A percentile compares a stretch with the other conserved stretches of the same genome.
Evolutionary conservation across 306 rosid species (phyloP).

Genomic region (Begonia peltatifolia): DNA sequence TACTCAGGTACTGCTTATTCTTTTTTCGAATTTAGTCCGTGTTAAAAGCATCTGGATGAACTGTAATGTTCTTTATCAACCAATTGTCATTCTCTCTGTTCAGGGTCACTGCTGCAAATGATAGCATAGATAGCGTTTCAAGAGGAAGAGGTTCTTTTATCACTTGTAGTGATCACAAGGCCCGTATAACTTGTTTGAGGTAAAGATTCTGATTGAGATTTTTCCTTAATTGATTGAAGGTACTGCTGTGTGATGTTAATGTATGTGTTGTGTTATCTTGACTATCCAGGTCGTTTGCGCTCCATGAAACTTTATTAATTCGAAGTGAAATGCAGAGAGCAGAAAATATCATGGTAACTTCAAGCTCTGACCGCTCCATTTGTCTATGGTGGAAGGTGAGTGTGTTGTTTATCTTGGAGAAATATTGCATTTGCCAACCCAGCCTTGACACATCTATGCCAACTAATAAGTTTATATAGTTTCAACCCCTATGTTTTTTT

Average conservation of each 20-base stretch:
- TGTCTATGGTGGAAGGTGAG: slow-evolving; percentile 46
- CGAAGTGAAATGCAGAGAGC: slow-evolving; percentile 23
- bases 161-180: slow-evolving; percentile 32
- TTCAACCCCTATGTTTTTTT: too few relatives aligned
- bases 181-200: slow-evolving; percentile 83
- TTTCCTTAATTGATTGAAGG: neutral
- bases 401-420: too few relatives aligned
- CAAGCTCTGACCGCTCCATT: slow-evolving; percentile 72
- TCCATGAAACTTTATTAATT: slow-evolving; percentile 27
- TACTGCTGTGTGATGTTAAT: neutral
- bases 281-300: slow-evolving; percentile 58
- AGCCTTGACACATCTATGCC: too few relatives aligned
- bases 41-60: neutral
- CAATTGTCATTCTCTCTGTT: slow-evolving; percentile 12
- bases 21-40: neutral
- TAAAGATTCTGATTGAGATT: slow-evolving; percentile 8
- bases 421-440: too few relatives aligned
- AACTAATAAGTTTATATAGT: too few relatives aligned
- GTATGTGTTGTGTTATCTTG: slow-evolving; percentile 3
- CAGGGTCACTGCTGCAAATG: slow-evolving; percentile 42
- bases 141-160: slow-evolving; percentile 3
- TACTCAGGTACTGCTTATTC: slow-evolving; percentile 38
- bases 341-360: slow-evolving; percentile 51
- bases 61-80: too few relatives aligned
- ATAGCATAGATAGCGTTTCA: slow-evolving; percentile 14